phyloP scores from a whole-genome alignment of 2,329 filamentous ascomycete genomes.

The Aspergillus glaucus region DNA sequence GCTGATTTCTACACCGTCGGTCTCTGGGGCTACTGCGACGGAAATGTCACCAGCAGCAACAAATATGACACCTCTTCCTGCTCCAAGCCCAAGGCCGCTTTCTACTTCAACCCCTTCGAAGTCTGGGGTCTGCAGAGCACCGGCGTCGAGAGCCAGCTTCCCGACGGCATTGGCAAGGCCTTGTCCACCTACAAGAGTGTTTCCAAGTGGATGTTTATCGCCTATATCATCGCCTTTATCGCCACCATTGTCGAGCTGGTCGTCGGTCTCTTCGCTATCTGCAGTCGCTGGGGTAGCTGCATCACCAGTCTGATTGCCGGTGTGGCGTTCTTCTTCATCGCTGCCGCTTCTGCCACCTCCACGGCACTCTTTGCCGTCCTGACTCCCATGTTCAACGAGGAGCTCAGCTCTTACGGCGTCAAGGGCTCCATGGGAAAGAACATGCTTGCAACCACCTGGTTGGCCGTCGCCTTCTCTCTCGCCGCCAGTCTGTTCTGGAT shows the following conservation, averaged over 20 bases:
- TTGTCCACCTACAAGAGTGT: constrained; percentile 68
- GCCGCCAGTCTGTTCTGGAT: constrained; percentile 83
- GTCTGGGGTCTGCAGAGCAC: constrained; percentile 55
- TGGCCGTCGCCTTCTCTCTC: constrained; percentile 70
- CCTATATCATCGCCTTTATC: constrained; percentile 68
- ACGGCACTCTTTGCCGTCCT: constrained; percentile 69
- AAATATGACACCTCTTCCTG: constrained; percentile 54
- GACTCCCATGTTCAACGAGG: constrained; percentile 59
- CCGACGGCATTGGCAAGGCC: constrained; percentile 58
- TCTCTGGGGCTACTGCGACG: constrained; percentile 82
- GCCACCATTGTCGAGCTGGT: constrained; percentile 66
- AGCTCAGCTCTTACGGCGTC: constrained; percentile 66
- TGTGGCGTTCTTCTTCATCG: constrained; percentile 49
- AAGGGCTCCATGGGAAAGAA: constrained; percentile 58
- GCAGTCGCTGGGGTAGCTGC: constrained; percentile 74
- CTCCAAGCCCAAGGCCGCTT: constrained; percentile 65
- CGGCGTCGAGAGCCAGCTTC: constrained; percentile 57
- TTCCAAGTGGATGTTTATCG: constrained; percentile 74
- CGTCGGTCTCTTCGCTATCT: constrained; percentile 75
- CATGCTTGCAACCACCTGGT: constrained; percentile 70
- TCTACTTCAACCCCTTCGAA: constrained; percentile 67
- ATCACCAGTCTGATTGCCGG: constrained; percentile 70
- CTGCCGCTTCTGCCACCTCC: constrained; percentile 64
- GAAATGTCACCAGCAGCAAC: constrained; percentile 49
- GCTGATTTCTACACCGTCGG: constrained; percentile 72